A percentile compares a stretch with the other conserved stretches of the same genome.
Conservation (phyloP, 2,329 filamentous ascomycete genomes). For the Myriosclerotinia scirpicola region DNA sequence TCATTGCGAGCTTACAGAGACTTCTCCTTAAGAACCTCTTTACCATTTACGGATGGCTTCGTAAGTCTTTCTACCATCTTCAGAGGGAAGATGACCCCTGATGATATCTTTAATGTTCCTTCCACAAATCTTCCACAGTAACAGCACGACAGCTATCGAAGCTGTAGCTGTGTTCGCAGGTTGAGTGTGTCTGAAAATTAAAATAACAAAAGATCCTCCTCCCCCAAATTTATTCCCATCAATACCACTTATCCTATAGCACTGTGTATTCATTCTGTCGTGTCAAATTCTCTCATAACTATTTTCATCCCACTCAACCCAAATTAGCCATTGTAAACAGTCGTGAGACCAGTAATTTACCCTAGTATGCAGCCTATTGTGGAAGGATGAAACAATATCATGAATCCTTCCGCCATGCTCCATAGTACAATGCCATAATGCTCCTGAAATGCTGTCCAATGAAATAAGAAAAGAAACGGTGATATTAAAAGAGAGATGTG, state of each 20-base stretch:
- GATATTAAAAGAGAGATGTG: conserved; percentile 1
- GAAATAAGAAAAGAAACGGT: neutral
- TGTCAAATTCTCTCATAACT: neutral
- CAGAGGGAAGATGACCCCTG: neutral
- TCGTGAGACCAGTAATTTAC: conserved; percentile 7
- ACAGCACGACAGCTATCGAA: neutral
- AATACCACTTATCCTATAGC: neutral
- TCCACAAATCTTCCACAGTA: neutral
- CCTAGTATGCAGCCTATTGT: conserved; percentile 8
- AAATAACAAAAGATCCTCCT: neutral
- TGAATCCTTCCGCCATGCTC: neutral
- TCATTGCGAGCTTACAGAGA: neutral
- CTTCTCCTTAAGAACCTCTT: neutral
- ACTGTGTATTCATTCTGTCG: neutral
- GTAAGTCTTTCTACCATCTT: neutral
- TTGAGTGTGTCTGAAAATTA: neutral
- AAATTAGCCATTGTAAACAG: neutral
- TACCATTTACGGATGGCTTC: neutral
- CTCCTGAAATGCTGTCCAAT: neutral
- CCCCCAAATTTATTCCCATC: neutral
- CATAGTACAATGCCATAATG: neutral
- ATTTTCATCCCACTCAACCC: neutral
- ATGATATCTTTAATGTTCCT: neutral
- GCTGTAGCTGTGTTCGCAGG: neutral
- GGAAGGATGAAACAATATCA: neutral